These are phyloP conservation scores for Russula earlei DNA, from an alignment of 768 basidiomycete genomes.

Conservation along the genomic window DNA sequence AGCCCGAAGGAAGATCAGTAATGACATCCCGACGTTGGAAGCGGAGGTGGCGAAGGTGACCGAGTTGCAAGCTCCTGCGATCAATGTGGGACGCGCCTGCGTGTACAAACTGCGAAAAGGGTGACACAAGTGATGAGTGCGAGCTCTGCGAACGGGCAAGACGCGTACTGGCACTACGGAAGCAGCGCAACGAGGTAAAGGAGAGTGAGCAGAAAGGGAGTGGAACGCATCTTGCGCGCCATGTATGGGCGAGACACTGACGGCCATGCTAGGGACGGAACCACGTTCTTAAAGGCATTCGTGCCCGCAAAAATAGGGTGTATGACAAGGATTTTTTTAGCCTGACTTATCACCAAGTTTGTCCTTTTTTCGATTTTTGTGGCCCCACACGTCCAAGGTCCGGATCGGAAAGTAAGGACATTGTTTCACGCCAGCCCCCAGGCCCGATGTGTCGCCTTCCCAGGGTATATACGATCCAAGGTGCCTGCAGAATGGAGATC, in stretches of 20 bases:
- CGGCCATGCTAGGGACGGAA: background rate
- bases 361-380: background rate
- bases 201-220: background rate
- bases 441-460: background rate
- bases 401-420: background rate
- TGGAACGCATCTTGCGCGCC: conserved; percentile 7
- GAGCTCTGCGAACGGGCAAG: background rate
- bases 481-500: background rate
- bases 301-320: background rate
- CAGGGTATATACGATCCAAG: conserved; percentile 1
- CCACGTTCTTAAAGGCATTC: conserved; percentile 3
- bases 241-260: background rate
- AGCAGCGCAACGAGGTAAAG: background rate
- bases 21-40: conserved; percentile 8
- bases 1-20: conserved; percentile 40
- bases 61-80: background rate
- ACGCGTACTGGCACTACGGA: background rate
- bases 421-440: background rate
- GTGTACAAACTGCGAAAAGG: background rate
- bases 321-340: background rate
- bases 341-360: background rate
- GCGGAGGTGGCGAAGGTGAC: conserved; percentile 2
- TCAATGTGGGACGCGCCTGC: background rate
- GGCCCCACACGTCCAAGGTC: background rate
- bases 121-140: background rate